Evolutionary conservation across 768 basidiomycete genomes (phyloP), one percentile per base, ranked within the genome.

Genomic region (Psilocybe cubensis): DNA sequence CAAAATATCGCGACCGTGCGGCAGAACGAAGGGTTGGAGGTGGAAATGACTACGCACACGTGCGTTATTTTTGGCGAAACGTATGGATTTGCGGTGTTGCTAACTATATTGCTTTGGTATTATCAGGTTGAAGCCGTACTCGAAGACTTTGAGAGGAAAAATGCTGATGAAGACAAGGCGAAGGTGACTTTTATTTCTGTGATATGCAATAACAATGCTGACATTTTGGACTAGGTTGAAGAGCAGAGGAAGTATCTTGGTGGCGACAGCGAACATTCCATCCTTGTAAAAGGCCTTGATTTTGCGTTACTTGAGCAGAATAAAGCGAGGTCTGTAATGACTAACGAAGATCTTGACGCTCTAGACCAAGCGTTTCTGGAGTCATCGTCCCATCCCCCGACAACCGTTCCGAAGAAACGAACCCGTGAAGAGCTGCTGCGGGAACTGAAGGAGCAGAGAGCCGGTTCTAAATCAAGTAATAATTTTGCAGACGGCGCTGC

Each of bases 221-320:
- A 44, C 14, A 12, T 5, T 17, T 44, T 51, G 20, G 41, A 49
- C n/a, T 60, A 92, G 89, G 76, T 92, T 17, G 91, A 92, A 53
- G 80, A 85, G 52, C 83, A 92, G 66, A 79, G 94, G 31, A 79
- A 78, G 55, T 92, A 91, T 68, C 83, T 94, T 4, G 93, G 93
- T 17, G 92, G 93, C 33, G 92, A 96, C 69, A 84, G 86, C 40
- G 82, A 90, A 56, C 94, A 96, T 68, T 87, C 92, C 10, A 83
- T 95, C 55, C 83, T 95, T 10, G 92, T 95, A 40, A 96, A 94
- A 67, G 93, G 93, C 24, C 85, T 98, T 44, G 96, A 98, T 68
- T 81, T 89, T 62, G 89, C 92, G 0, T 82, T 97, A 6, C 78
- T 97, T 14, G 90, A 93, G 66, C 91, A 93, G 63, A 87, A 90